Base-by-base conservation (phyloP, 2,329 filamentous ascomycete species). In the Fusarium caatingaense region DNA sequence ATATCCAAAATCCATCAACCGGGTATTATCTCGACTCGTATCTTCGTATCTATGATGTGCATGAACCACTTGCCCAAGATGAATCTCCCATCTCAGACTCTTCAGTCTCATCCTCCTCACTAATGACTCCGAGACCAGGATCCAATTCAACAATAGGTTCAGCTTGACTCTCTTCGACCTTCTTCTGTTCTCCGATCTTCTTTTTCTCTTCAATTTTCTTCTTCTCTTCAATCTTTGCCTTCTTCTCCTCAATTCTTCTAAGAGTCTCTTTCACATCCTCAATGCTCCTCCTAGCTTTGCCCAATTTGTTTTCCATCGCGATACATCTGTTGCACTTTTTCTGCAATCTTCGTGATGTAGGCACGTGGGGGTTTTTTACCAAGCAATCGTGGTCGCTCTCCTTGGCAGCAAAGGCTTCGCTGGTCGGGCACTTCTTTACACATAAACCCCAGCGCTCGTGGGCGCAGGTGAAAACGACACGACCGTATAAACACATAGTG, bases 401-500 rank as follows among this genome's bases (percentile, higher is more conserved):
- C 41, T 57, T 67, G 13, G 23, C 53, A 15, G 41, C 28, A 53
- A 68, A 68, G 47, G 71, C 61, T 18, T 73, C 30, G 34, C 63
- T 69, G 5, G 51, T 53, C 27, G 55, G 32, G 57, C 76, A 79
- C 6, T 41, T 50, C 51, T 66, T 74, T 25, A 75, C 58, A 23
- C 72, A 64, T 16, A 65, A 62, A 32, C 77, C 74, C 78, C 74
- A 77, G 30, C 57, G 32, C 28, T 69, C 51, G 62, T 79, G 76
- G 8, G 46, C 23, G 71, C 77, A 78, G 30, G 28, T 28, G 53
- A 76, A 79, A 34, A 76, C 30, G 32, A 66, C 67, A 32, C 71
- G 72, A 10, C 64, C 41, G 68, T 78, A 77, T 13, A 54, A 64
- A 53, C 78, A 78, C 78, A 80, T 66, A 10, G 10, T 79, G 37